phyloP scores from a whole-genome alignment of 345 rosid genomes.

The Durio zibethinus region DNA sequence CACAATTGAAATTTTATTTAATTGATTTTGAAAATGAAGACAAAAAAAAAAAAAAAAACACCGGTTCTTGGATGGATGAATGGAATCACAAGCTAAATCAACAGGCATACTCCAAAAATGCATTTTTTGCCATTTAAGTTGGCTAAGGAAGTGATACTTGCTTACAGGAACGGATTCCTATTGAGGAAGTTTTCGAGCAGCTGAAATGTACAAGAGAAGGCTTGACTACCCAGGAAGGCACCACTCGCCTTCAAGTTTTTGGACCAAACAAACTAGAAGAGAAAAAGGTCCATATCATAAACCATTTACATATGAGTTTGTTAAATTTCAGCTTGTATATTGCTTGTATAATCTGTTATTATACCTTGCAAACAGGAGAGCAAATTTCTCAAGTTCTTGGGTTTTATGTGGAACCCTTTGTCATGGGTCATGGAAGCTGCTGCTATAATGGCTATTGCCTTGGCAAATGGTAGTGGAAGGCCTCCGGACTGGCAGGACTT shows the following conservation, averaged over 20 bases:
- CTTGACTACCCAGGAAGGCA: conserved; percentile 64
- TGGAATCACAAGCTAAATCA: background rate
- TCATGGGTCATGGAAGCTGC: conserved; percentile 99
- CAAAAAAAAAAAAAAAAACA: background rate
- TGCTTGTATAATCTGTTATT: background rate
- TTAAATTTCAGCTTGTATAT: background rate
- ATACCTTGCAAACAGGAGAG: conserved; percentile 50
- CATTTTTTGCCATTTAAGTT: background rate
- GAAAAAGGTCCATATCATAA: conserved; percentile 52
- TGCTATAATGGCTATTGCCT: conserved; percentile 75
- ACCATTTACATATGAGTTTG: background rate
- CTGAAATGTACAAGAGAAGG: conserved; percentile 54
- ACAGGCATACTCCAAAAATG: background rate
- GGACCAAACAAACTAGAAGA: conserved; percentile 95
- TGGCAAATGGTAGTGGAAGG: conserved; percentile 72
- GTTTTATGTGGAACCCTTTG: conserved; percentile 97
- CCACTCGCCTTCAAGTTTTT: conserved; percentile 61
- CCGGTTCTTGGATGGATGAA: background rate
- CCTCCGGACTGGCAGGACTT: conserved; percentile 99
- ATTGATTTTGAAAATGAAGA: background rate
- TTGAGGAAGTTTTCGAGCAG: conserved; percentile 80
- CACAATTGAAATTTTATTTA: background rate
- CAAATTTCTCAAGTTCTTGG: conserved; percentile 79
- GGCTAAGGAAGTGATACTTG: conserved; percentile 5
- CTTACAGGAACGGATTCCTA: conserved; percentile 60